Evolutionary conservation across 2,329 filamentous ascomycete genomes (phyloP).

Genomic region (Aspergillus sp.): DNA sequence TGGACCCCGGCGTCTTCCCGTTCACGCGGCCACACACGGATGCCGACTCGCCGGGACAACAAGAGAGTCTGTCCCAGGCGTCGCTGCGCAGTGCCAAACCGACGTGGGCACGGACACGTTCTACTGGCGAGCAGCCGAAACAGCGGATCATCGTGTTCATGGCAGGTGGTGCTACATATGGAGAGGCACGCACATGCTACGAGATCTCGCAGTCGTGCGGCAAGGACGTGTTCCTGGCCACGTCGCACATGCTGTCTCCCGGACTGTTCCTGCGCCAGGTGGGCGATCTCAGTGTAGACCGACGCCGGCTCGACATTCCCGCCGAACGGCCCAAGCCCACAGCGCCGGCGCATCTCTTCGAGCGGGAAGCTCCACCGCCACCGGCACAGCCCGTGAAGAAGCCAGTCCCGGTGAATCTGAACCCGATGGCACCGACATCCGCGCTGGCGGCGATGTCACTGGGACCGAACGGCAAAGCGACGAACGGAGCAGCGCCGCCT

Average conservation of each 20-base stretch:
- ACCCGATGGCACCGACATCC: slow-evolving; percentile 34
- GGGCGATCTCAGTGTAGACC: slow-evolving; percentile 74
- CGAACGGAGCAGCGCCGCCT: slow-evolving; percentile 28
- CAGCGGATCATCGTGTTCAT: slow-evolving; percentile 93
- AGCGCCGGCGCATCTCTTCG: slow-evolving; percentile 83
- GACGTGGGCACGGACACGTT: slow-evolving; percentile 86
- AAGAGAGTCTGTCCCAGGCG: slow-evolving; percentile 59
- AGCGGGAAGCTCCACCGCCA: slow-evolving; percentile 62
- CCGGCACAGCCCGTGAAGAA: slow-evolving; percentile 26
- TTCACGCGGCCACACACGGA: slow-evolving; percentile 70
- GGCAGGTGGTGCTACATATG: slow-evolving; percentile 92
- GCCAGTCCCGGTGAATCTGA: slow-evolving; percentile 24
- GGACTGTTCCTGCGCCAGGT: slow-evolving; percentile 80
- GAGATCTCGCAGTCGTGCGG: slow-evolving; percentile 72
- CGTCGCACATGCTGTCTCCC: slow-evolving; percentile 90
- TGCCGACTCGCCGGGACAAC: slow-evolving; percentile 45
- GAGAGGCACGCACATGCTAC: slow-evolving; percentile 86
- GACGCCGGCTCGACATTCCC: slow-evolving; percentile 76
- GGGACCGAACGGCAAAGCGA: slow-evolving; percentile 41
- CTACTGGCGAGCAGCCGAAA: slow-evolving; percentile 73
- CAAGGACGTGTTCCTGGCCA: slow-evolving; percentile 83
- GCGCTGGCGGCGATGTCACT: slow-evolving; percentile 42
- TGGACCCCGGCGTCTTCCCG: slow-evolving; percentile 70
- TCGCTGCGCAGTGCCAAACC: slow-evolving; percentile 90
- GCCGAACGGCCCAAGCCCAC: slow-evolving; percentile 76